phyloP scores from a whole-genome alignment of 345 rosid species.

The Euclidium syriacum region DNA sequence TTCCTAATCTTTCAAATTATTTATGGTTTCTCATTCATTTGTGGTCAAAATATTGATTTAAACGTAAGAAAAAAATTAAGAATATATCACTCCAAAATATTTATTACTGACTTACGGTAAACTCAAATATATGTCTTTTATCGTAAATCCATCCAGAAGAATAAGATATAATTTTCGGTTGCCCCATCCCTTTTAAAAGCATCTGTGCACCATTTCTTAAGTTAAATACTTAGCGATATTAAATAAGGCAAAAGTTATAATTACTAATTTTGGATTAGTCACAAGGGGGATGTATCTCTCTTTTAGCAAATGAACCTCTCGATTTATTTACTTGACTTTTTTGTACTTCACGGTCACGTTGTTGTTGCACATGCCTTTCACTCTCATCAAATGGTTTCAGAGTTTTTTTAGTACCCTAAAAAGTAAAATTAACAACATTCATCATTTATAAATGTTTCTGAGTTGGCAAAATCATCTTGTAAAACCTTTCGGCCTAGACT shows the following conservation, averaged over 20 bases:
- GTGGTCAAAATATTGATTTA: too few species aligned
- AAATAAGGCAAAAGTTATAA: neutral
- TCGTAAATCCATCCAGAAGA: neutral
- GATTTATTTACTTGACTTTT: neutral
- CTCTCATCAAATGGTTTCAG: slow-evolving; percentile 7
- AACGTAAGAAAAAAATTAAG: too few species aligned
- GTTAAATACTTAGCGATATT: neutral
- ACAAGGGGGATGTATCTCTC: slow-evolving; percentile 26
- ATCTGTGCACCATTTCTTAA: neutral
- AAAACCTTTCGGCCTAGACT: slow-evolving; percentile 25
- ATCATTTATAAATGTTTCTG: slow-evolving; percentile 5
- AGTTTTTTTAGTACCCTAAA: neutral
- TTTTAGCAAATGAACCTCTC: slow-evolving; percentile 15
- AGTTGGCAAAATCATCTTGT: slow-evolving; percentile 26
- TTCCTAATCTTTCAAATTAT: too few species aligned
- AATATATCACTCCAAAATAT: too few species aligned
- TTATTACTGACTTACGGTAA: too few species aligned
- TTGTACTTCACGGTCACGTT: slow-evolving; percentile 8
- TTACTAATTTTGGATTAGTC: slow-evolving; percentile 17
- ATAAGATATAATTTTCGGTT: slow-evolving; percentile 17
- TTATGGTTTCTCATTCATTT: too few species aligned
- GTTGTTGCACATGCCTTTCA: slow-evolving; percentile 25
- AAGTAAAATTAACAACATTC: neutral
- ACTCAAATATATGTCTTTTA: too few species aligned
- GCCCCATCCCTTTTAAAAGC: neutral